These are phyloP conservation scores for Termitomyces sp. DNA, from an alignment of 768 basidiomycete species.

Conservation along the genomic window DNA sequence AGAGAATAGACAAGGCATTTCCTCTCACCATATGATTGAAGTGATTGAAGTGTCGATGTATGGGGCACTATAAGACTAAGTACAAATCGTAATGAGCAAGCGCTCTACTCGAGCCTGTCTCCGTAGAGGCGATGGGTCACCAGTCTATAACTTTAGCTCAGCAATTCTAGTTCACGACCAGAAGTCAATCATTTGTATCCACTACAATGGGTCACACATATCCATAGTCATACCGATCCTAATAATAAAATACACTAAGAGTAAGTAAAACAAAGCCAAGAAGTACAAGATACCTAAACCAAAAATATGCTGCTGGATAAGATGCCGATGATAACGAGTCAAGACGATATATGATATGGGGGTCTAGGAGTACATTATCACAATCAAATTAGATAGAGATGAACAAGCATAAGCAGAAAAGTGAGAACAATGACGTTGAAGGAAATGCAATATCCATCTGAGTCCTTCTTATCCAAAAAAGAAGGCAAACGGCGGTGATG, in stretches of 20 bases:
- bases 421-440: background rate
- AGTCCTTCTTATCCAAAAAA: background rate
- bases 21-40: background rate
- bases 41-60: conserved; percentile 13
- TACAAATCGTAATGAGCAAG: conserved; percentile 2
- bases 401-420: background rate
- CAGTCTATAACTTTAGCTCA: too few relatives aligned
- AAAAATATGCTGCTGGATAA: background rate
- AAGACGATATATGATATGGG: background rate
- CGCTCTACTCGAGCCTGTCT: too few relatives aligned
- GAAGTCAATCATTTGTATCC: too few relatives aligned
- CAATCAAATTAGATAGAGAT: background rate
- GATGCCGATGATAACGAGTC: background rate
- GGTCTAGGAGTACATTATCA: background rate
- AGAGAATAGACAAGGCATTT: background rate
- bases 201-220: too few relatives aligned
- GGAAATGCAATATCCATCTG: background rate
- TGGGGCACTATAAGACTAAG: conserved; percentile 21
- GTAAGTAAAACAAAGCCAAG: background rate
- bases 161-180: too few relatives aligned
- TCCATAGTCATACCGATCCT: background rate
- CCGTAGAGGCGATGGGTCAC: too few relatives aligned
- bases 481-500: too few relatives aligned
- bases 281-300: background rate
- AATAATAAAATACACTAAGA: background rate